Conservation (phyloP, 2,329 filamentous ascomycete genomes). For the Laburnicola sp. region DNA sequence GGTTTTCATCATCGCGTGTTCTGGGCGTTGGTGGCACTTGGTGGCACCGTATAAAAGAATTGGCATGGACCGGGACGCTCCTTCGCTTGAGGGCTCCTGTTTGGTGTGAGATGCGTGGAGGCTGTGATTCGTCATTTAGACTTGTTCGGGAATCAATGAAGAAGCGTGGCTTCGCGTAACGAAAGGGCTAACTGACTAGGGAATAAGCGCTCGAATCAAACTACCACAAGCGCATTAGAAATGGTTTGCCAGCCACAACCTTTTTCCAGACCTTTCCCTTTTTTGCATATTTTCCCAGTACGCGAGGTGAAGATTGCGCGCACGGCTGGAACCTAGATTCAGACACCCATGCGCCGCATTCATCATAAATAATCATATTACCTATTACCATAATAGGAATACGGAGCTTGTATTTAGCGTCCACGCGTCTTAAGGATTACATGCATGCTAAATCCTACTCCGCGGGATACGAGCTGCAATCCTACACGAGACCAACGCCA, state of each 20-base stretch:
- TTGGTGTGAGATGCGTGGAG: not conserved
- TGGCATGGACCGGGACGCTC: not conserved
- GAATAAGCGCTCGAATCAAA: not conserved
- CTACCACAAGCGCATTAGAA: not conserved
- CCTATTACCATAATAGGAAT: not conserved
- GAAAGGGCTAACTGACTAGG: not conserved
- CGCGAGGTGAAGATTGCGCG: too few relatives aligned
- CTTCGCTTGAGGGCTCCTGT: not conserved
- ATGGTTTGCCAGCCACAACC: not conserved
- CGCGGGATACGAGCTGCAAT: constrained; percentile 5
- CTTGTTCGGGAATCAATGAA: constrained; percentile 2
- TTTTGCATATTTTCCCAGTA: too few relatives aligned
- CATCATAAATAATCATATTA: too few relatives aligned
- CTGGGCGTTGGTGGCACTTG: not conserved
- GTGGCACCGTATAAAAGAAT: constrained; percentile 1
- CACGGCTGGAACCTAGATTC: not conserved
- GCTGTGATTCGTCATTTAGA: not conserved
- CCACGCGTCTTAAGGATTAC: not conserved
- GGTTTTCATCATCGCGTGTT: not conserved
- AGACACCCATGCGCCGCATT: too few relatives aligned
- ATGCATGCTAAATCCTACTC: constrained; percentile 4
- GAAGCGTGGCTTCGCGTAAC: not conserved
- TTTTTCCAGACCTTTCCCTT: not conserved
- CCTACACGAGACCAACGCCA: not conserved
- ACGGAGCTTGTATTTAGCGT: not conserved